These are phyloP conservation scores for Amphibolis antarctica DNA, from an alignment of 106 monocot genomes.

Conservation along the genomic window DNA sequence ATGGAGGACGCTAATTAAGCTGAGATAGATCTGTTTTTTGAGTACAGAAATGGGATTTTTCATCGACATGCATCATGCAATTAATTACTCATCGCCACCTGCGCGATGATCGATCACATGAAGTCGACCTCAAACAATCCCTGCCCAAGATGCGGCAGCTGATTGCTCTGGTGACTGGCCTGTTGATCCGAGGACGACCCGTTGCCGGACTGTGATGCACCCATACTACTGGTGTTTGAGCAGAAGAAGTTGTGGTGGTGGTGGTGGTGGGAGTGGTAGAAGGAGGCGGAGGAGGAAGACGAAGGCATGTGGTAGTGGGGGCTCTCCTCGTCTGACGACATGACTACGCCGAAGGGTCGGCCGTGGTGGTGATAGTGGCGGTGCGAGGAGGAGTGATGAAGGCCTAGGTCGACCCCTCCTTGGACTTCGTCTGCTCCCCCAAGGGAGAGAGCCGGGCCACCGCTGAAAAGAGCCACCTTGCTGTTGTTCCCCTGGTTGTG, in stretches of 20 bases:
- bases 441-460: slow-evolving; percentile 22
- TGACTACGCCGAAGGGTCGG: slow-evolving; percentile 6
- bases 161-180: slow-evolving; percentile 7
- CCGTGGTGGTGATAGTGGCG: neutral
- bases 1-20: neutral
- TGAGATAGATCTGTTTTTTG: no score
- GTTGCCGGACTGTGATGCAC: slow-evolving; percentile 7
- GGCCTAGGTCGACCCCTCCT: neutral
- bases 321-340: slow-evolving; percentile 8
- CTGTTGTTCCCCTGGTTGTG: neutral
- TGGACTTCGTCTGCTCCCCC: slow-evolving; percentile 15
- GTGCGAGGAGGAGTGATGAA: neutral
- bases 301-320: slow-evolving; percentile 2
- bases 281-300: slow-evolving; percentile 4
- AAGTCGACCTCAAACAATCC: slow-evolving; percentile 32
- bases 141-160: slow-evolving; percentile 26
- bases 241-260: slow-evolving; percentile 22
- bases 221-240: slow-evolving; percentile 9
- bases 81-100: no score
- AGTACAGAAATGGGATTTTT: neutral
- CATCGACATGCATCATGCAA: neutral
- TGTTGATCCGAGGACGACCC: neutral
- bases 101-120: slow-evolving; percentile 3
- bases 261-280: slow-evolving; percentile 12
- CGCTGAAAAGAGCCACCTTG: slow-evolving; percentile 11